phyloP scores from a whole-genome alignment of 73 alveolate species.

The Stentor coeruleus region DNA sequence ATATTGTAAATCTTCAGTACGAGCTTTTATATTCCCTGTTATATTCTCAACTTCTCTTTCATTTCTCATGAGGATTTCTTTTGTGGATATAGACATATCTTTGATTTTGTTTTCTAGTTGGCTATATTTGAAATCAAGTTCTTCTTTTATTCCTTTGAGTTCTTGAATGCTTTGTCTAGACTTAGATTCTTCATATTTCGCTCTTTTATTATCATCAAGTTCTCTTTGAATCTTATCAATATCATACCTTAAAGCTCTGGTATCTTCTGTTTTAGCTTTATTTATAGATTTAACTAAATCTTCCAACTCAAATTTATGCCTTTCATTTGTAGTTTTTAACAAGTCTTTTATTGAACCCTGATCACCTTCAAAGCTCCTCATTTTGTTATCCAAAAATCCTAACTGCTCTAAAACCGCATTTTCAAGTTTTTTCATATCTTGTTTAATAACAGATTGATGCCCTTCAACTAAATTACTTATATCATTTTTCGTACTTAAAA shows the following conservation, averaged over 20 bases:
- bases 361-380: conserved; percentile 29
- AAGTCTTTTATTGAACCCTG: conserved; percentile 31
- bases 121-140: background rate
- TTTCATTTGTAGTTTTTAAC: conserved; percentile 8
- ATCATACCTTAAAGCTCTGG: background rate
- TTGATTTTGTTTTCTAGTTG: background rate
- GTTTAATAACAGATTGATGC: background rate
- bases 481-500: background rate
- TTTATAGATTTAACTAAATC: conserved; percentile 24
- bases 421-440: conserved; percentile 32
- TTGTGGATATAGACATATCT: background rate
- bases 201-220: background rate
- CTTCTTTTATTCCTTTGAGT: background rate
- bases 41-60: background rate
- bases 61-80: background rate
- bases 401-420: background rate
- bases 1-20: background rate
- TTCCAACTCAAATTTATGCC: background rate
- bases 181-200: background rate
- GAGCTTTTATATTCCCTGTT: background rate
- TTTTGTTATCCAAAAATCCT: conserved; percentile 23
- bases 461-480: background rate
- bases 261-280: conserved; percentile 1
- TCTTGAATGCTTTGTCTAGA: background rate
- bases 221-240: conserved; percentile 19